These are phyloP conservation scores for Raphanus sativus DNA, from an alignment of 345 rosid genomes.

Conservation along the genomic window DNA sequence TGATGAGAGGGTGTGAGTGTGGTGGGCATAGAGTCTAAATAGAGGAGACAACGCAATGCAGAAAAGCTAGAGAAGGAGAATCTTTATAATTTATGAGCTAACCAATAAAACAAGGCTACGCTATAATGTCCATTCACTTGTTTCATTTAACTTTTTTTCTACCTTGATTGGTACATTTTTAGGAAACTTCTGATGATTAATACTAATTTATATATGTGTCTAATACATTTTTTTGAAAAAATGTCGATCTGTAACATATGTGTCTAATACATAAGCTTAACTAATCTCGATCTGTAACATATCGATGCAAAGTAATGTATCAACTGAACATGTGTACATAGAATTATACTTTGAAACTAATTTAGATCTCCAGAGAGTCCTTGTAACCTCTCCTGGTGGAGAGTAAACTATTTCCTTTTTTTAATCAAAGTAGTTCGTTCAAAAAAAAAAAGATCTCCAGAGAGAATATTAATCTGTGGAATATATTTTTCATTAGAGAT, in stretches of 20 bases:
- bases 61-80: not conserved
- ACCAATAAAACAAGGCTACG: slow-evolving; percentile 3
- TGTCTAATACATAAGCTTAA: not conserved
- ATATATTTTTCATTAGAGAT: too few species aligned
- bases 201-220: not conserved
- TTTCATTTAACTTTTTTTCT: not conserved
- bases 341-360: too few species aligned
- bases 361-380: too few species aligned
- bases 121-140: slow-evolving; percentile 10
- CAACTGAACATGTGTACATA: not conserved
- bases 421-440: too few species aligned
- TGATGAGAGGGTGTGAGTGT: slow-evolving; percentile 26
- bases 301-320: not conserved
- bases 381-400: too few species aligned
- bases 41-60: slow-evolving; percentile 19
- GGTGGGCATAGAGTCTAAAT: slow-evolving; percentile 31
- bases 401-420: too few species aligned
- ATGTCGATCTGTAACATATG: too few species aligned
- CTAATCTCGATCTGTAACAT: not conserved
- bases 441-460: too few species aligned
- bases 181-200: too few species aligned
- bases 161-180: not conserved
- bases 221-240: too few species aligned
- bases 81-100: slow-evolving; percentile 16
- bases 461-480: too few species aligned